Evolutionary conservation across 805 yeast genomes (phyloP), one percentile per base, ranked within the genome.

Genomic region (Pichia rugopelliculosa): DNA sequence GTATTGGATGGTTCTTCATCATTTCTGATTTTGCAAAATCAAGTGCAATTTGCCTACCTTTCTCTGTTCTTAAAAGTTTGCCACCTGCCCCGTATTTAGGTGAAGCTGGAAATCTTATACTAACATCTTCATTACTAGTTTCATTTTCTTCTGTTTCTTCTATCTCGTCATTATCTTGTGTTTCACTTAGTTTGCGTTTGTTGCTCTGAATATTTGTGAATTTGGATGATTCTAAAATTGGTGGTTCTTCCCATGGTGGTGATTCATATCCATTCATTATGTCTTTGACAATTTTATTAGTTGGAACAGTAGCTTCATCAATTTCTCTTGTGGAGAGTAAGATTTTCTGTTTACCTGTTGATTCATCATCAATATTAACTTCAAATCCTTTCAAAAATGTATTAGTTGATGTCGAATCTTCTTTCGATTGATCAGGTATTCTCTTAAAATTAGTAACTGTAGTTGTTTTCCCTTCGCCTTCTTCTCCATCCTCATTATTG

Each of bases 51-150:
- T 55, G 56, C 26, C 58, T 53, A 1, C 67, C 66, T 38, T 50
- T 49, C 15, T 47, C 47, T 0, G 66, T 61, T 9, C 68, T 55
- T 12, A 68, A 48, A 12, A 68, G 51, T 18, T 53, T 55, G 0
- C 72, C 73, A 17, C 69, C 69, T 0, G 67, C 71, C 0, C 72
- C 71, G 49, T 70, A 73, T 38, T 68, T 68, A 2, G 79, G 77
- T 0, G 78, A 74, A 40, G 65, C 61, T 3, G 79, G 79, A 50
- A 75, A 74, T 46, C 77, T 47, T n/a, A 56, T 39, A 24, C 53
- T 56, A 11, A 52, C 25, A 18, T 56, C 57, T 17, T 55, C 56
- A 12, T 54, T 55, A n/a, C 36, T 46, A 22, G 13, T 23, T 36
- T 39, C 30, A n/a, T 18, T n/a, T 13, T 23, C 36, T 17, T 22